Evolutionary conservation across 805 yeast species (phyloP), one percentile per base, ranked within the genome.

Genomic region (Kodamaea restingae): DNA sequence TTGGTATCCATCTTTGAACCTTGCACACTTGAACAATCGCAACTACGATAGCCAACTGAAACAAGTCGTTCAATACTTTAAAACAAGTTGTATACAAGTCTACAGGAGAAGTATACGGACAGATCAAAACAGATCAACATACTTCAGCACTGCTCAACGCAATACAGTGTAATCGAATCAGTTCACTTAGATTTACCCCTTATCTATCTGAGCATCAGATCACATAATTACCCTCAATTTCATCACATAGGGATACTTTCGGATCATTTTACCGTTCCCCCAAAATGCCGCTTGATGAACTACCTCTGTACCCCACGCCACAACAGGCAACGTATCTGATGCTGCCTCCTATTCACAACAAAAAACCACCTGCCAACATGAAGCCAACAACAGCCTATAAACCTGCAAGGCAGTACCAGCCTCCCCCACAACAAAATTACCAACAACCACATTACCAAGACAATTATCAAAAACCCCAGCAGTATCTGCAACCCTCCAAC

Each of bases 231-330:
- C n/a, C n/a, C n/a, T n/a, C n/a, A n/a, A n/a, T n/a, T n/a, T n/a
- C n/a, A n/a, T n/a, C n/a, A n/a, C n/a, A n/a, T 25, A 20, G 8
- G n/a, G 28, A 25, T 25, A 25, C 14, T 4, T n/a, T 25, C 28
- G 28, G 6, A 25, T 25, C n/a, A n/a, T n/a, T n/a, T n/a, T n/a
- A n/a, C n/a, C n/a, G n/a, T n/a, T n/a, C 14, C 14, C 21, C 12
- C 14, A 18, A 11, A 15, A 56, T 56, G 57, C 52, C 56, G 3
- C 50, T 51, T 32, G 59, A 69, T 55, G 73, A 69, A 26, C 55
- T 69, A 47, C 75, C 75, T 15, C 50, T 58, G 51, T 67, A 65
- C 48, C 75, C 73, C 4, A 69, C 75, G 18, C 75, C 74, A 2
- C 67, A 60, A 37, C 72, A 69, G 52, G 71, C 70, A 5, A 55